Evolutionary conservation across 768 basidiomycete species (phyloP).

Genomic region (Dentipellis fragilis): DNA sequence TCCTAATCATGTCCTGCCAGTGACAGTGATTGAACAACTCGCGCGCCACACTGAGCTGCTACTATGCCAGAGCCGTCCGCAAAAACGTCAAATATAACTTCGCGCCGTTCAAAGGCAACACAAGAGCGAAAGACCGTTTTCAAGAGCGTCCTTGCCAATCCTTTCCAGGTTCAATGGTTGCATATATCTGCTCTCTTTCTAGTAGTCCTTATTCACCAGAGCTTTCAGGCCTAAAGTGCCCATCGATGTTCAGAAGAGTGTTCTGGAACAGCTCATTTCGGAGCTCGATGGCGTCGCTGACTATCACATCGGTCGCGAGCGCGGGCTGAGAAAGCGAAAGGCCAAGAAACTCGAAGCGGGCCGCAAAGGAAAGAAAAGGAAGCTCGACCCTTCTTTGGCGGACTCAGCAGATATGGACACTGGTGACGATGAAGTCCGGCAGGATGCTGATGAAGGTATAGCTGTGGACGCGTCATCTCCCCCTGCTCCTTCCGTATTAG

Average conservation of each 20-base stretch:
- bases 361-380: background rate
- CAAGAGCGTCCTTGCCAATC: slow-evolving; percentile 64
- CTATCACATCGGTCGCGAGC: slow-evolving; percentile 23
- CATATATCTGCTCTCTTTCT: slow-evolving; percentile 7
- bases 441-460: too few species aligned
- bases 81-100: slow-evolving; percentile 43
- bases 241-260: slow-evolving; percentile 48
- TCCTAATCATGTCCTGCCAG: too few species aligned
- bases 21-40: too few species aligned
- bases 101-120: slow-evolving; percentile 47
- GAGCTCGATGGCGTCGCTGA: slow-evolving; percentile 40
- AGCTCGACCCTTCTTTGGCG: background rate
- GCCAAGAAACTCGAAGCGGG: background rate
- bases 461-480: background rate
- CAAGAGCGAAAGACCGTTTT: slow-evolving; percentile 54
- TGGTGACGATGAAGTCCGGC: too few species aligned
- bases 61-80: slow-evolving; percentile 41
- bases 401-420: background rate
- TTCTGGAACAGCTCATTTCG: slow-evolving; percentile 41
- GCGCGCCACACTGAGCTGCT: too few species aligned
- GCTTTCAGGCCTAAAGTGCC: slow-evolving; percentile 51
- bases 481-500: slow-evolving; percentile 29
- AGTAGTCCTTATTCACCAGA: slow-evolving; percentile 5
- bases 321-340: slow-evolving; percentile 1
- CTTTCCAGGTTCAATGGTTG: slow-evolving; percentile 63